These are phyloP conservation scores for Domatiomyces catenatus DNA, from an alignment of 2,329 filamentous ascomycete species.

Conservation along the genomic window DNA sequence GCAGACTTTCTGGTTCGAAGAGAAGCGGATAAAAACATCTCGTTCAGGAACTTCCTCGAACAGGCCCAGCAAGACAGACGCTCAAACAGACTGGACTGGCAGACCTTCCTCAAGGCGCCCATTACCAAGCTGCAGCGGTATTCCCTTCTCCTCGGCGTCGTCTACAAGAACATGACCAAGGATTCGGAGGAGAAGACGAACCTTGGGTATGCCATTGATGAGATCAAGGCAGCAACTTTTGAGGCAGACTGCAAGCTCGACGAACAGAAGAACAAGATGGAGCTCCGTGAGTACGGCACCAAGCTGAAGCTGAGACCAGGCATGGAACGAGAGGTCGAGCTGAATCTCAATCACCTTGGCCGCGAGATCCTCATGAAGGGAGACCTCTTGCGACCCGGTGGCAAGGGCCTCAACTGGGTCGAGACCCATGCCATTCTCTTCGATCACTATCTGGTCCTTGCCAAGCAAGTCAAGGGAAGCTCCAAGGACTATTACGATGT, in stretches of 20 bases:
- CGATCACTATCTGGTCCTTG: slow-evolving; percentile 88
- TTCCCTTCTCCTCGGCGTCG: slow-evolving; percentile 63
- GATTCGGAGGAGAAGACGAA: slow-evolving; percentile 86
- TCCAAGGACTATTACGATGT: slow-evolving; percentile 79
- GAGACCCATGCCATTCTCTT: slow-evolving; percentile 89
- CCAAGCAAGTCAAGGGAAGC: slow-evolving; percentile 47
- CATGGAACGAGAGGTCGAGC: slow-evolving; percentile 64
- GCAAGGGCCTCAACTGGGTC: slow-evolving; percentile 79
- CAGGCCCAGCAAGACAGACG: slow-evolving; percentile 61
- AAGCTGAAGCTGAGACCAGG: slow-evolving; percentile 76
- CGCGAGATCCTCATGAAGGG: slow-evolving; percentile 78
- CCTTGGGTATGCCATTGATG: slow-evolving; percentile 67
- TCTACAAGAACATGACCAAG: slow-evolving; percentile 65
- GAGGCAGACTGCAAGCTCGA: slow-evolving; percentile 89
- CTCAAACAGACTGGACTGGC: slow-evolving; percentile 77
- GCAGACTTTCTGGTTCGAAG: slow-evolving; percentile 70
- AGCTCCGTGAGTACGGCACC: slow-evolving; percentile 65
- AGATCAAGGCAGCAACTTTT: slow-evolving; percentile 74
- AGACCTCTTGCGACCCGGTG: slow-evolving; percentile 75
- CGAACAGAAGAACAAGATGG: slow-evolving; percentile 81
- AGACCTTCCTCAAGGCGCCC: slow-evolving; percentile 82
- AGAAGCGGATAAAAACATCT: slow-evolving; percentile 67
- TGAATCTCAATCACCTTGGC: slow-evolving; percentile 89
- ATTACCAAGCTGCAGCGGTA: slow-evolving; percentile 89
- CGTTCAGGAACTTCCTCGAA: slow-evolving; percentile 77